Base-by-base conservation (phyloP, 805 yeast species). In the Hanseniaspora lachancei region DNA sequence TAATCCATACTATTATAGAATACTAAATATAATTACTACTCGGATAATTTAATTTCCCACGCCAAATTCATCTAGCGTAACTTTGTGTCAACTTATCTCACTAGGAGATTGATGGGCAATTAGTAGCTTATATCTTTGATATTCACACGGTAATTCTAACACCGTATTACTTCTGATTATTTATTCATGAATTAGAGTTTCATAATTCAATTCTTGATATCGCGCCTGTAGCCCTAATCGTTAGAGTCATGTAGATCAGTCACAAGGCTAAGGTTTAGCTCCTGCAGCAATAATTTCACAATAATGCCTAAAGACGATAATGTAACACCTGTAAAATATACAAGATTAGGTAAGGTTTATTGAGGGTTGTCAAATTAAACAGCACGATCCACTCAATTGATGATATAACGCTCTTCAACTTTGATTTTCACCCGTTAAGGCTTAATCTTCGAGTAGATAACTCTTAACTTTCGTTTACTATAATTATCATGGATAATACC, bases 1-100 rank as follows among this genome's bases (percentile, higher is more conserved):
- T 63, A 63, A 60, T 49, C 21, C 29, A 15, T n/a, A n/a, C 40
- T 12, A 1, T 2, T 20, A n/a, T n/a, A 36, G 20, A n/a, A 36
- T 16, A 36, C 3, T 35, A 35, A 35, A 5, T 35, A 6, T 13
- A 13, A 35, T 35, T 10, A 35, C 0, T 38, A 18, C 3, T 13
- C 44, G 41, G 34, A 38, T 20, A 27, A 10, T 10, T 49, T 40
- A 49, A 49, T 40, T 40, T 39, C 46, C 53, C 53, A 49, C 53
- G 32, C 16, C 53, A 49, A n/a, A 41, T 49, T 49, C 53, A 32
- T 41, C 40, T 49, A 49, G 16, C 44, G 46, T 49, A 49, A 49
- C 53, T 49, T 18, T 49, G 53, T 49, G 41, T 49, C 53, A 49
- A 49, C 53, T 49, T 49, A 36, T 24, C 41, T 40, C 53, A 23